phyloP scores from a whole-genome alignment of 805 yeast genomes.

The Kuraishia hungarica region DNA sequence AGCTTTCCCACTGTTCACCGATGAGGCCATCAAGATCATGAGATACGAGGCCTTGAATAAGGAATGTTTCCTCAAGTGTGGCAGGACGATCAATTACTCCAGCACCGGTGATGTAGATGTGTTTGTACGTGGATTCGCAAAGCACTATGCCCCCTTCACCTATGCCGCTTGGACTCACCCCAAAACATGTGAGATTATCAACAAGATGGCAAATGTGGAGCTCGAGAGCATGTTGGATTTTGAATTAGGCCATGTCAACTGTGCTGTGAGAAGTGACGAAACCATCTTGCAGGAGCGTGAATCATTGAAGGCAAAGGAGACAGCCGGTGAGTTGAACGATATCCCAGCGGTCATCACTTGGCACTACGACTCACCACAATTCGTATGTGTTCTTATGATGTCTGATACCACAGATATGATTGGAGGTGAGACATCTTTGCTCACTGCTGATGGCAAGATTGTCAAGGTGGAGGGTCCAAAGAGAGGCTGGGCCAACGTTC shows the following conservation, averaged over 20 bases:
- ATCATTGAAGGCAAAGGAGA: constrained; percentile 18
- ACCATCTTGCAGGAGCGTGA: constrained; percentile 22
- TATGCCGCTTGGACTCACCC: constrained; percentile 27
- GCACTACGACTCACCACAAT: constrained; percentile 58
- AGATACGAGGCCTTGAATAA: constrained; percentile 34
- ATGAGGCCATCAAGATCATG: constrained; percentile 42
- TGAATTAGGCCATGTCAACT: constrained; percentile 45
- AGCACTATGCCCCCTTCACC: background rate
- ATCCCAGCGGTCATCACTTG: constrained; percentile 43
- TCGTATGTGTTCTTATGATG: constrained; percentile 58
- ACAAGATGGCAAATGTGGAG: constrained; percentile 51
- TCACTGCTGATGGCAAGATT: constrained; percentile 31
- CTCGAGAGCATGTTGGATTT: constrained; percentile 46
- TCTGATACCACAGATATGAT: constrained; percentile 49
- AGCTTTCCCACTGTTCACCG: constrained; percentile 44
- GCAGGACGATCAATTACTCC: constrained; percentile 27
- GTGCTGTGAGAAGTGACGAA: constrained; percentile 20
- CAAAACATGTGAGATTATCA: constrained; percentile 40
- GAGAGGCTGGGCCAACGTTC: constrained; percentile 35
- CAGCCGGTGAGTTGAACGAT: constrained; percentile 18
- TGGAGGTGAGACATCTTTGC: constrained; percentile 52
- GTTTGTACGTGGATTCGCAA: constrained; percentile 18
- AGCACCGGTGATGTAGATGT: constrained; percentile 28
- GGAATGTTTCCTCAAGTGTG: constrained; percentile 30
- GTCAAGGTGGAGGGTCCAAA: constrained; percentile 32